These are phyloP conservation scores for Tylopilus plumbeoviolaceoides DNA, from an alignment of 768 basidiomycete genomes.

Conservation along the genomic window DNA sequence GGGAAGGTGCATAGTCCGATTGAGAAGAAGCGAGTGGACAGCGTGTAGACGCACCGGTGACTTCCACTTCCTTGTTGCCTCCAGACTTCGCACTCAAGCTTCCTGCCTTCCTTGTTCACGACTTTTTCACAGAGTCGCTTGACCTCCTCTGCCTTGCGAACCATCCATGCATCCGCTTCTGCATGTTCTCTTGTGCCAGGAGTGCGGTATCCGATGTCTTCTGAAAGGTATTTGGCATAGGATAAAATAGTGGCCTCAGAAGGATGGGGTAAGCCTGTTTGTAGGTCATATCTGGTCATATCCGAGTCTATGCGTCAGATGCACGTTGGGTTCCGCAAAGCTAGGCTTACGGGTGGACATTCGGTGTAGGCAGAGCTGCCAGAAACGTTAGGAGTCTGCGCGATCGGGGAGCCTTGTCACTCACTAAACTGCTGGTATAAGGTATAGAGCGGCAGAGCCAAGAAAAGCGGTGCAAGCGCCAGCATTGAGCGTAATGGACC, in stretches of 20 bases:
- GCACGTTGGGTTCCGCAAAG: too few species aligned
- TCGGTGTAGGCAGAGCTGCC: constrained; percentile 55
- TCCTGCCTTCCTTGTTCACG: constrained; percentile 41
- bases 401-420: constrained; percentile 2
- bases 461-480: constrained; percentile 49
- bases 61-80: constrained; percentile 83
- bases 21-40: not conserved
- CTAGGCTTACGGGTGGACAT: constrained; percentile 46
- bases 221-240: constrained; percentile 66
- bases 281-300: constrained; percentile 46
- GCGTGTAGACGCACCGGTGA: constrained; percentile 59
- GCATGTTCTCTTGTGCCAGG: constrained; percentile 91
- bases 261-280: constrained; percentile 60
- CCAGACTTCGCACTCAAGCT: constrained; percentile 90
- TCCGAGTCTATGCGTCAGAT: not conserved
- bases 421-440: constrained; percentile 47
- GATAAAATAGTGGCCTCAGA: constrained; percentile 67
- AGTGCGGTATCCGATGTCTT: constrained; percentile 86
- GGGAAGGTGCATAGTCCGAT: not conserved
- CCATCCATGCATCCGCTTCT: constrained; percentile 78
- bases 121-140: constrained; percentile 58
- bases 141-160: constrained; percentile 59
- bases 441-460: constrained; percentile 46
- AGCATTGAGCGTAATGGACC: constrained; percentile 60
- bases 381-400: constrained; percentile 2